These are phyloP conservation scores for Neurospora sublineolata DNA, from an alignment of 495 filamentous ascomycete species.

Conservation along the genomic window DNA sequence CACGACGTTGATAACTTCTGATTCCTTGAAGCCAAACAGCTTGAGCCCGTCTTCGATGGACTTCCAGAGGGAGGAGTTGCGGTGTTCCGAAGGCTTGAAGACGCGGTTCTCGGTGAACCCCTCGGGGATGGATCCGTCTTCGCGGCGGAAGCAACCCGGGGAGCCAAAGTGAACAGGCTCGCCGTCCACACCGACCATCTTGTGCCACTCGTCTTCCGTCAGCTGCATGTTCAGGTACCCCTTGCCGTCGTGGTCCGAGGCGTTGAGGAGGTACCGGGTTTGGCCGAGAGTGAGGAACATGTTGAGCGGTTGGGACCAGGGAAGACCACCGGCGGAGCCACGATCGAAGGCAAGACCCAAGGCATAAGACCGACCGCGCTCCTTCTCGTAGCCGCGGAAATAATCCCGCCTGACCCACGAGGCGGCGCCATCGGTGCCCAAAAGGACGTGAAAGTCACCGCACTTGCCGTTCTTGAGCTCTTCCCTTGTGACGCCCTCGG, in stretches of 20 bases:
- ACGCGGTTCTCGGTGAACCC: slow-evolving; percentile 21
- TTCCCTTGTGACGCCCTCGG: slow-evolving; percentile 22
- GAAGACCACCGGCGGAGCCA: slow-evolving; percentile 17
- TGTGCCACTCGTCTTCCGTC: slow-evolving; percentile 29
- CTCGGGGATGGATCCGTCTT: slow-evolving; percentile 21
- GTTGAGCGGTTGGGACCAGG: slow-evolving; percentile 29
- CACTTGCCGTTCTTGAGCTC: slow-evolving; percentile 21
- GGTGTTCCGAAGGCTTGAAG: slow-evolving; percentile 22
- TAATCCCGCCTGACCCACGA: slow-evolving; percentile 24
- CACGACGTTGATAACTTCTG: slow-evolving; percentile 30
- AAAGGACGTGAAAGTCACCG: slow-evolving; percentile 27
- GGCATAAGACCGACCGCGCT: slow-evolving; percentile 26
- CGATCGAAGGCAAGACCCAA: slow-evolving; percentile 28
- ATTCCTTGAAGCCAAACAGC: slow-evolving; percentile 30
- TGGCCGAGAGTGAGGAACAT: slow-evolving; percentile 30
- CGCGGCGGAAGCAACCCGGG: slow-evolving; percentile 18
- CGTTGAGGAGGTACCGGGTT: slow-evolving; percentile 28
- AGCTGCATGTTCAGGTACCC: slow-evolving; percentile 32
- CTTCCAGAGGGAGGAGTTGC: slow-evolving; percentile 22
- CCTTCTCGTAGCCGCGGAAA: slow-evolving; percentile 30
- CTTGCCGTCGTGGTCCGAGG: slow-evolving; percentile 24
- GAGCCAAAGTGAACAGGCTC: slow-evolving; percentile 26
- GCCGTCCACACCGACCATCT: slow-evolving; percentile 25
- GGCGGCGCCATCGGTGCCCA: slow-evolving; percentile 28
- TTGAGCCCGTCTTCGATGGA: slow-evolving; percentile 29